Percentiles rank a stretch among this genome's conserved stretches.
Evolutionary conservation across 2,329 filamentous ascomycete species (phyloP).

Genomic region (Fusarium burgessii): DNA sequence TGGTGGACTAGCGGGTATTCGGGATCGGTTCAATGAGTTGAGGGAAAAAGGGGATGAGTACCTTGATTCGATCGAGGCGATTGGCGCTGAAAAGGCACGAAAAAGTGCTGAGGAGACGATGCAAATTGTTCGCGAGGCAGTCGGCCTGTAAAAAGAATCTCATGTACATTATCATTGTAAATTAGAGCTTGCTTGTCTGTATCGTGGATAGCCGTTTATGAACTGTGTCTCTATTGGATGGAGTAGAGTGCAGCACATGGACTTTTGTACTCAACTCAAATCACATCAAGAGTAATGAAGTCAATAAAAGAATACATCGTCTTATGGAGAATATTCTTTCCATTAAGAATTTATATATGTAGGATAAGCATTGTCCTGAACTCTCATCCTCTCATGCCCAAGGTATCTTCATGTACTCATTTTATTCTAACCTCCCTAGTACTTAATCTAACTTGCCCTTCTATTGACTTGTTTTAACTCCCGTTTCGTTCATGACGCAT

Average conservation of each 20-base stretch:
- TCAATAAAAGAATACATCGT: neutral
- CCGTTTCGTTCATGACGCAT: constrained; percentile 60
- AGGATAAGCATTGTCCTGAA: neutral
- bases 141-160: constrained; percentile 58
- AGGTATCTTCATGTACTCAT: neutral
- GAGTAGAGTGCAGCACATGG: neutral
- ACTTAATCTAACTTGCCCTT: neutral
- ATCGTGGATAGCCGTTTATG: no score
- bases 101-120: constrained; percentile 71
- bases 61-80: constrained; percentile 67
- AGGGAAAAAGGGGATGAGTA: constrained; percentile 61
- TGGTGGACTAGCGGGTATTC: constrained; percentile 63
- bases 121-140: constrained; percentile 62
- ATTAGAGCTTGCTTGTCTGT: neutral
- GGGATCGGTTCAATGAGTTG: constrained; percentile 67
- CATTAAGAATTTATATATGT: neutral
- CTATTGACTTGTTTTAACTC: constrained; percentile 2
- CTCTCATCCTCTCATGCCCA: neutral
- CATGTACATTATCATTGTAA: neutral
- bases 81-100: constrained; percentile 72
- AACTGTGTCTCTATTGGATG: neutral
- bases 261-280: neutral
- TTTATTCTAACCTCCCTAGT: neutral
- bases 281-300: neutral
- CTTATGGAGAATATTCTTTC: neutral